A percentile compares a stretch with the other conserved stretches of the same genome.
phyloP scores from a whole-genome alignment of 768 basidiomycete species.

The Lactifluus echinatus region DNA sequence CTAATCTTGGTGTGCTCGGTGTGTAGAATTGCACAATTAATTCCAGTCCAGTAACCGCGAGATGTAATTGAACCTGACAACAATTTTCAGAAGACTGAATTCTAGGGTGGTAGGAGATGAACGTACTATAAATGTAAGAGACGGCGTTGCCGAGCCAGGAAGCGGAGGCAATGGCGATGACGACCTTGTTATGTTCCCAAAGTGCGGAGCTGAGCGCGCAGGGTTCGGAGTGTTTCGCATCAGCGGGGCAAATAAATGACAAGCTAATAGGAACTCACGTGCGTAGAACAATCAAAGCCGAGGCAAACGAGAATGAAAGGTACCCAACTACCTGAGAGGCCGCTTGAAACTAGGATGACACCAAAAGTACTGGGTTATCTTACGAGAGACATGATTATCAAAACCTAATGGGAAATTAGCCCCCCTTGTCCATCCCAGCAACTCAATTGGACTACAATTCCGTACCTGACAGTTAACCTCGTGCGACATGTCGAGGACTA shows the following conservation, averaged over 20 bases:
- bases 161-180: background rate
- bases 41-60: background rate
- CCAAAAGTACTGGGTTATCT: background rate
- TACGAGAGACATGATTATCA: background rate
- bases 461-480: background rate
- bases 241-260: background rate
- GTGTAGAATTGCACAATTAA: background rate
- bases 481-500: background rate
- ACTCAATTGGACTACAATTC: background rate
- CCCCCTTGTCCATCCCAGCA: background rate
- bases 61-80: background rate
- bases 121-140: background rate
- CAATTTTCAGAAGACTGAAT: background rate
- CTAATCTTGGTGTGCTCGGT: background rate
- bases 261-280: background rate
- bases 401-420: background rate
- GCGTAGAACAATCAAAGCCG: slow-evolving; percentile 7
- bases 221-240: background rate
- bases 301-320: background rate
- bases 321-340: background rate
- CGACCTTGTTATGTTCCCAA: slow-evolving; percentile 1
- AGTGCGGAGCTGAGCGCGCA: background rate
- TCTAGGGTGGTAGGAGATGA: too few species aligned
- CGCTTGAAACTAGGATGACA: background rate
- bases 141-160: background rate